Evolutionary conservation across 208 protist genomes (phyloP).

Genomic region (Trypanosoma vivax): DNA sequence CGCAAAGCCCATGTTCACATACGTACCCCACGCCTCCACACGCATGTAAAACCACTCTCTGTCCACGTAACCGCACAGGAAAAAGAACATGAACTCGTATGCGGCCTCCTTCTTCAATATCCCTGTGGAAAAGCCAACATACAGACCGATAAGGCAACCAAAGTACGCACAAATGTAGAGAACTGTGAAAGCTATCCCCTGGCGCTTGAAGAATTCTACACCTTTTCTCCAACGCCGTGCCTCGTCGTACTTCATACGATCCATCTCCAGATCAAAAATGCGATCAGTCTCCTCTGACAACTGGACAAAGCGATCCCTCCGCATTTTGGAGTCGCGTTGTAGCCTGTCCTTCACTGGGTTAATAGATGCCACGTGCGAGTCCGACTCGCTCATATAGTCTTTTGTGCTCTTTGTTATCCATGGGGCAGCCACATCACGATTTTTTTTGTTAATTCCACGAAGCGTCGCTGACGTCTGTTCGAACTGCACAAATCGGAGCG

Average conservation of each 20-base stretch:
- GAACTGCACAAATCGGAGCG: constrained; percentile 44
- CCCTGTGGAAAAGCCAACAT: constrained; percentile 62
- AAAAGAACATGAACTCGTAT: constrained; percentile 71
- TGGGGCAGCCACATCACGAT: constrained; percentile 23
- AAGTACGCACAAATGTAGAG: constrained; percentile 60
- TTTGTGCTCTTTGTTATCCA: constrained; percentile 87
- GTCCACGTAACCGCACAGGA: constrained; percentile 47
- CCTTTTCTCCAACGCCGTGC: constrained; percentile 44
- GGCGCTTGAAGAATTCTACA: constrained; percentile 75
- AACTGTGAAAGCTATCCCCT: constrained; percentile 61
- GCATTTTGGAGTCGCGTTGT: constrained; percentile 9
- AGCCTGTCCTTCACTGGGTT: constrained; percentile 22
- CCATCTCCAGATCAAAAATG: constrained; percentile 64
- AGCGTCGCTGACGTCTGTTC: constrained; percentile 66
- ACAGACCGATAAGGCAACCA: constrained; percentile 43
- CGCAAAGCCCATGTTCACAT: constrained; percentile 84
- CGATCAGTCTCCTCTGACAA: constrained; percentile 45
- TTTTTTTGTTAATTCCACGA: constrained; percentile 60
- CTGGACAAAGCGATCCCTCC: constrained; percentile 21
- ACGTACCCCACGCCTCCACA: constrained; percentile 76
- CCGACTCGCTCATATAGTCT: constrained; percentile 77
- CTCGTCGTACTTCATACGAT: constrained; percentile 61
- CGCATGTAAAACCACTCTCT: constrained; percentile 67
- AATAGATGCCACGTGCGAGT: constrained; percentile 27
- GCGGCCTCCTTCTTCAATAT: constrained; percentile 62